Base-by-base conservation (phyloP, 2,329 filamentous ascomycete genomes). In the Monilinia polystroma region DNA sequence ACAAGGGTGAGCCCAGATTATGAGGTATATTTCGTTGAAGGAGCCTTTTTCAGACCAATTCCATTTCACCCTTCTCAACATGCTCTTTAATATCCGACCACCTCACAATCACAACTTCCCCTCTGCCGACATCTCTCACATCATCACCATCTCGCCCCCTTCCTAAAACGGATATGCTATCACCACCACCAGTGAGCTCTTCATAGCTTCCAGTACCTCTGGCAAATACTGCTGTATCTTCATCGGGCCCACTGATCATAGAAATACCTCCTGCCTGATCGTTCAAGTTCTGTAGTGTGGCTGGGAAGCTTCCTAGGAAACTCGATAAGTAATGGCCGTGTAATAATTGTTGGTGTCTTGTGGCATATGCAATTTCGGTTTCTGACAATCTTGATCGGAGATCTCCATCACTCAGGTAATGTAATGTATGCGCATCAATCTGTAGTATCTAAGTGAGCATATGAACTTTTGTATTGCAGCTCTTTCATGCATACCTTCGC, bases 181-280 rank as follows among this genome's bases (percentile, higher is more conserved):
- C 90, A 56, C 87, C 79, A 75, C 97, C 94, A 0, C 93, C 88
- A 16, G 45, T 53, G 20, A 66, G 49, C 70, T 78, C 81, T 70
- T 90, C 87, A 5, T 86, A 87, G 12, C 64, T 53, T 64, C 89
- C 88, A 66, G 84, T 81, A 59, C 91, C 83, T 69, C 94, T 83
- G 52, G 93, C 87, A 78, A 99, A 97, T 2, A 98, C 93, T 10
- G 92, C 92, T 2, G 85, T 83, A 68, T 95, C 90, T 58, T 87
- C 80, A 76, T 98, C 95, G 0, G 95, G 95, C 2, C 85, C 83
- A 75, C 97, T 93, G 41, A 98, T 87, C 95, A 99, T 99, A 79
- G 86, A 93, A 66, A 94, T 89, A 12, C 93, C 93, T 41, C 93
- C 94, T 0, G 90, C 88, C 18, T 90, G 91, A 80, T 99, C 95